Percentiles rank a stretch among this genome's conserved stretches.
These are phyloP conservation scores for Eucalyptus erythrocorys DNA, from an alignment of 345 rosid species.

Conservation along the genomic window DNA sequence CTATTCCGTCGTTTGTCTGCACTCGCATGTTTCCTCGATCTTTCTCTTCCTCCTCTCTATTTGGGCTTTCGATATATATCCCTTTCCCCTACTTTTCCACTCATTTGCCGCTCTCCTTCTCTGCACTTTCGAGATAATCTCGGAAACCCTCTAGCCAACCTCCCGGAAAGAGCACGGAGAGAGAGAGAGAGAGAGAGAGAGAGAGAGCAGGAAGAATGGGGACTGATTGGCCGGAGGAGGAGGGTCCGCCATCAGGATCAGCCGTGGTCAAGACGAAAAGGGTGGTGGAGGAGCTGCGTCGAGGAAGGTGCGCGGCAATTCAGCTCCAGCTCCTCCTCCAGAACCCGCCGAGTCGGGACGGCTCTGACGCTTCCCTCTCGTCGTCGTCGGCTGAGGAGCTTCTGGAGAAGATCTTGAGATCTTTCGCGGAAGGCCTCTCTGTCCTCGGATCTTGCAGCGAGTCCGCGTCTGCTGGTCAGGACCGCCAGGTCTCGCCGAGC, in stretches of 20 bases:
- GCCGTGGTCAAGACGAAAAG: not conserved
- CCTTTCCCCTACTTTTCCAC: not conserved
- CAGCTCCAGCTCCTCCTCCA: constrained; percentile 31
- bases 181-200: not conserved
- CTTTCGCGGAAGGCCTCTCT: constrained; percentile 29
- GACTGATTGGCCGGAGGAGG: not conserved
- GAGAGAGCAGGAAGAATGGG: not conserved
- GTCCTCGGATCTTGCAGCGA: constrained; percentile 17
- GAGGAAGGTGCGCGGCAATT: constrained; percentile 26
- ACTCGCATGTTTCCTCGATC: not conserved
- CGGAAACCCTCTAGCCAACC: not conserved
- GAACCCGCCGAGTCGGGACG: not conserved
- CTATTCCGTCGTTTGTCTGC: not conserved
- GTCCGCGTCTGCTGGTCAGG: not conserved
- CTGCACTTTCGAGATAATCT: not conserved
- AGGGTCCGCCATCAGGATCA: not conserved
- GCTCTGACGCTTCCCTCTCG: not conserved
- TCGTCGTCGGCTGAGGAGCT: constrained; percentile 12
- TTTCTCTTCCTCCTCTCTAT: too few relatives aligned
- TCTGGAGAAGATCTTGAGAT: constrained; percentile 24
- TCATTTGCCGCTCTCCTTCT: not conserved
- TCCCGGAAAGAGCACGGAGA: not conserved
- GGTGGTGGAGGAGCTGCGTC: constrained; percentile 16
- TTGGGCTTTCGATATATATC: not conserved
- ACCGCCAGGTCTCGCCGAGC: constrained; percentile 3